These are phyloP conservation scores for Castanea sativa DNA, from an alignment of 306 rosid genomes.

Conservation along the genomic window DNA sequence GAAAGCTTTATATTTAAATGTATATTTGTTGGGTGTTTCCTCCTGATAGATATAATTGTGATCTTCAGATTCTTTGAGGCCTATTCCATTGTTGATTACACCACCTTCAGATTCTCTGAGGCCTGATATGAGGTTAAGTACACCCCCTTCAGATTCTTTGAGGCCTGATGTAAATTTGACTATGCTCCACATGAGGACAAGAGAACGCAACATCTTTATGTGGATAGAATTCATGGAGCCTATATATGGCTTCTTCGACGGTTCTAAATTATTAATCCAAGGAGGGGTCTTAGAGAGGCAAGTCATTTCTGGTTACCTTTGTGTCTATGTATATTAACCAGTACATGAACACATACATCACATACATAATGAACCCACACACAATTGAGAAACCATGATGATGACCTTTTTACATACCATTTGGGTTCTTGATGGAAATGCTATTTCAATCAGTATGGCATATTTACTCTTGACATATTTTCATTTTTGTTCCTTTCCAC, in stretches of 20 bases:
- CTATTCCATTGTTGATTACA: no score
- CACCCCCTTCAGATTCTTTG: constrained; percentile 25
- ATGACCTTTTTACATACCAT: neutral
- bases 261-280: constrained; percentile 54
- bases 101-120: constrained; percentile 19
- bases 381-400: neutral
- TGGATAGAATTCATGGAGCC: constrained; percentile 61
- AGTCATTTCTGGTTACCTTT: constrained; percentile 22
- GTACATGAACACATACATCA: neutral
- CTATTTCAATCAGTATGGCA: neutral
- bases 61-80: constrained; percentile 50
- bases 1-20: neutral
- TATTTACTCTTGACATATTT: neutral
- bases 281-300: constrained; percentile 75
- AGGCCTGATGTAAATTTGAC: no score
- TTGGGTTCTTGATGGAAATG: neutral
- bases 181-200: constrained; percentile 47
- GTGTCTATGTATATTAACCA: neutral
- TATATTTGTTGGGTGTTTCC: neutral
- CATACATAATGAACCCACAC: neutral
- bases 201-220: constrained; percentile 50
- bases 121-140: constrained; percentile 75
- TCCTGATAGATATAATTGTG: constrained; percentile 18
- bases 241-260: constrained; percentile 73
- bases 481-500: constrained; percentile 6